Evolutionary conservation across 305 asterid species (phyloP).

Genomic region (Fraxinus sp.): DNA sequence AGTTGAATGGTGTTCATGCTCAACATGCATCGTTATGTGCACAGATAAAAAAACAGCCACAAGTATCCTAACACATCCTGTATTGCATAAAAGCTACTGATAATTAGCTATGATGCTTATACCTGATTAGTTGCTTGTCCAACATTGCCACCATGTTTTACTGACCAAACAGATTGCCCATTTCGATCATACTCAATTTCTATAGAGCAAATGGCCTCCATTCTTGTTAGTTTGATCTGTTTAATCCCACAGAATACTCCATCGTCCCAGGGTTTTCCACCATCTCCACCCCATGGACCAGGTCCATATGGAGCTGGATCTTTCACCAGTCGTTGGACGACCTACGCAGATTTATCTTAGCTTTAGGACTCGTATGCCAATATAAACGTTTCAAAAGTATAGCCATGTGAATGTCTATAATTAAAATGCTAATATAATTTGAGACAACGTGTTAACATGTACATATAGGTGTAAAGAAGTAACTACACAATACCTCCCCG

Average conservation of each 20-base stretch:
- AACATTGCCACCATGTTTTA: conserved; percentile 38
- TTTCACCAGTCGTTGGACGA: conserved; percentile 44
- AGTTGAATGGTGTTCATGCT: background rate
- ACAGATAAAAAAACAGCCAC: background rate
- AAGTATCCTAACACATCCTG: background rate
- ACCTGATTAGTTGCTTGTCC: conserved; percentile 47
- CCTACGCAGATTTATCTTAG: conserved; percentile 29
- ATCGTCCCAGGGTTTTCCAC: conserved; percentile 86
- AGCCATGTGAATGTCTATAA: background rate
- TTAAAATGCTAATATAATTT: background rate
- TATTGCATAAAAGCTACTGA: background rate
- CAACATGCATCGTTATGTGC: background rate
- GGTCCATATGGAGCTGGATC: conserved; percentile 72
- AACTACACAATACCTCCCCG: conserved; percentile 44
- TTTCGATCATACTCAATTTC: conserved; percentile 68
- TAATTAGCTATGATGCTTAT: background rate
- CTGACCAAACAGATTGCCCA: conserved; percentile 74
- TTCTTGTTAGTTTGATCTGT: conserved; percentile 53
- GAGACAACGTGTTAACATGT: background rate
- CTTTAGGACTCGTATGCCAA: background rate
- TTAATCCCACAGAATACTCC: conserved; percentile 76
- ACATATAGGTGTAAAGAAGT: background rate
- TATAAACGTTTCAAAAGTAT: background rate
- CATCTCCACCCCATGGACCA: conserved; percentile 88
- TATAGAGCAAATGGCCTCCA: conserved; percentile 53